Conservation (phyloP, 768 basidiomycete species). For the Pisolithus marmoratus region DNA sequence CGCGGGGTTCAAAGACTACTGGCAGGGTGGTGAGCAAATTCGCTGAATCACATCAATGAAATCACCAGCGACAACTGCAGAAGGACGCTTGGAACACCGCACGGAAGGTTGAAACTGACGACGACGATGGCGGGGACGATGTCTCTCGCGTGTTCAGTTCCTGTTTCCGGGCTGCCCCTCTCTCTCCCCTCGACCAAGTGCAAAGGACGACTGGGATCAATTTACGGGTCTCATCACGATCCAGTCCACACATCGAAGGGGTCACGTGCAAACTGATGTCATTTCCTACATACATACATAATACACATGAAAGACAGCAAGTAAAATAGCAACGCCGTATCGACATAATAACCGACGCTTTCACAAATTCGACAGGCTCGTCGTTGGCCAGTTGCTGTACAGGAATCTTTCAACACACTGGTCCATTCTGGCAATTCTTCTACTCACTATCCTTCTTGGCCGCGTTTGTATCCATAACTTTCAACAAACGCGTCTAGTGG, state of each 20-base stretch:
- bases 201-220: too few species aligned
- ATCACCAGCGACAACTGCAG: background rate
- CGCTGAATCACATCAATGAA: conserved; percentile 2
- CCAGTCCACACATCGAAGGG: conserved; percentile 21
- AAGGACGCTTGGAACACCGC: background rate
- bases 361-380: conserved; percentile 10
- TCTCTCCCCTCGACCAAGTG: too few species aligned
- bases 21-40: conserved; percentile 2
- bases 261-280: background rate
- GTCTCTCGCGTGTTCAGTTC: conserved; percentile 7
- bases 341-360: background rate
- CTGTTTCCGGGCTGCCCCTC: too few species aligned
- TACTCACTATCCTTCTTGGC: conserved; percentile 68
- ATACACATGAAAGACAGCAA: background rate
- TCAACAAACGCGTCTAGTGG: conserved; percentile 70
- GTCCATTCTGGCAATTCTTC: background rate
- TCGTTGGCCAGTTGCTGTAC: conserved; percentile 24
- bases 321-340: background rate
- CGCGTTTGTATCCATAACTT: conserved; percentile 74
- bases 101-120: background rate
- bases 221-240: conserved; percentile 17
- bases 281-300: background rate
- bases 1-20: conserved; percentile 9
- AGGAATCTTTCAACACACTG: background rate
- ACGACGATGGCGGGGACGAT: conserved; percentile 4